Evolutionary conservation across 768 basidiomycete species (phyloP).

Genomic region (Tulasnella sp.): DNA sequence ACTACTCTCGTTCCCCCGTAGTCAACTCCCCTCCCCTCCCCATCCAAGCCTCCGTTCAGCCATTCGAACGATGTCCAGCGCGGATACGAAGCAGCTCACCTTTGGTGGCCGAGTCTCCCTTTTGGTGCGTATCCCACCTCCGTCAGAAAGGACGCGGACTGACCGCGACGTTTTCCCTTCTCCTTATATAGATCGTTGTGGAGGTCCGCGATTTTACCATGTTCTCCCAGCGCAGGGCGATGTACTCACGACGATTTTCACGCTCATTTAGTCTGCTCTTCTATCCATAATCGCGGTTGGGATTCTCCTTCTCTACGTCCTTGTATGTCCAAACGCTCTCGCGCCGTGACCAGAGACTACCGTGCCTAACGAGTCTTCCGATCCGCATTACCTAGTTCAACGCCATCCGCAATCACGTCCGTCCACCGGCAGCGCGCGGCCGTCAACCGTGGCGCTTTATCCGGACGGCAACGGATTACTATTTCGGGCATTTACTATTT

Average conservation of each 20-base stretch:
- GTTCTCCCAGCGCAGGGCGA: not conserved
- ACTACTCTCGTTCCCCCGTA: not conserved
- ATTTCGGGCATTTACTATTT: constrained; percentile 28
- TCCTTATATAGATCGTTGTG: not conserved
- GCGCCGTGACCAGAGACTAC: no score
- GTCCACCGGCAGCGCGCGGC: not conserved
- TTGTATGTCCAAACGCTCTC: not conserved
- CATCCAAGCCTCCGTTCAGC: not conserved
- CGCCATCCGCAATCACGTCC: not conserved
- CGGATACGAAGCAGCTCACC: not conserved
- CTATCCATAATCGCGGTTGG: not conserved
- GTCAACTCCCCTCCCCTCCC: not conserved
- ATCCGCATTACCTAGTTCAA: not conserved
- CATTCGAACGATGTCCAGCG: not conserved
- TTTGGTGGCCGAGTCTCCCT: not conserved
- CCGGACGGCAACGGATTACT: constrained; percentile 27
- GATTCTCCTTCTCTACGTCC: not conserved
- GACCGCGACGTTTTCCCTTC: not conserved
- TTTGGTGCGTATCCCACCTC: not conserved
- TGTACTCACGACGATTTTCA: not conserved
- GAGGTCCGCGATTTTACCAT: not conserved
- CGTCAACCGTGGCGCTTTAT: not conserved
- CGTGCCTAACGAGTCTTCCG: no score
- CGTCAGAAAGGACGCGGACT: not conserved
- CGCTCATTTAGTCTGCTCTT: not conserved